Conservation (phyloP, 306 rosid genomes). For the Vicia faba region DNA sequence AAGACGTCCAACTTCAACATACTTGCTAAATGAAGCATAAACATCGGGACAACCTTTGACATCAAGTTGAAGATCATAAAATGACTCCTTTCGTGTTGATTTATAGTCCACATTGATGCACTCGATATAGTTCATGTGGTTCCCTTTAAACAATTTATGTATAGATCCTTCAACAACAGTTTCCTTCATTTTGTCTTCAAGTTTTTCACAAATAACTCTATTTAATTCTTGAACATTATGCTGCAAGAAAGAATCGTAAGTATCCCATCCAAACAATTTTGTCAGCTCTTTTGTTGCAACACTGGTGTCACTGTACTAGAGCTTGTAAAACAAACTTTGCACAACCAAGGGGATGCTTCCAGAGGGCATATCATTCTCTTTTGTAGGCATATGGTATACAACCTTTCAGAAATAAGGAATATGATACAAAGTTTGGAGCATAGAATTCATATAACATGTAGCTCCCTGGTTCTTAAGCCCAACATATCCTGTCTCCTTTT, state of each 20-base stretch:
- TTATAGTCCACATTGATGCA: slow-evolving; percentile 99
- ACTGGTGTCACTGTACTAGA: slow-evolving; percentile 84
- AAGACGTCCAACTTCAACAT: slow-evolving; percentile 95
- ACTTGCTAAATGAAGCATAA: slow-evolving; percentile 96
- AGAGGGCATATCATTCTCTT: slow-evolving; percentile 88
- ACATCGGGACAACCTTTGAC: slow-evolving; percentile 98
- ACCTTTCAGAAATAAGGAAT: slow-evolving; percentile 92
- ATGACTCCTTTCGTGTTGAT: slow-evolving; percentile 97
- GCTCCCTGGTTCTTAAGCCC: slow-evolving; percentile 97
- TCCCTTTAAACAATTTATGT: slow-evolving; percentile 97
- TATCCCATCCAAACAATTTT: slow-evolving; percentile 94
- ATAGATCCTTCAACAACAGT: slow-evolving; percentile 96
- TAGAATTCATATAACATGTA: slow-evolving; percentile 89
- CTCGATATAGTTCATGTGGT: slow-evolving; percentile 97
- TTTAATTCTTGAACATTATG: slow-evolving; percentile 92
- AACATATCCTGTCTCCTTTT: slow-evolving; percentile 89
- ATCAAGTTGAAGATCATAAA: slow-evolving; percentile 99
- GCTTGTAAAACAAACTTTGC: slow-evolving; percentile 87
- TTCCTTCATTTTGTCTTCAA: slow-evolving; percentile 95
- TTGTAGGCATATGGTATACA: slow-evolving; percentile 93
- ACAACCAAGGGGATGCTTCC: slow-evolving; percentile 88
- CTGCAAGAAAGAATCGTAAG: slow-evolving; percentile 92
- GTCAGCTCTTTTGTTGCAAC: slow-evolving; percentile 92
- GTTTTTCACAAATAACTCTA: slow-evolving; percentile 84
- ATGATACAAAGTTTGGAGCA: slow-evolving; percentile 84